Conservation (phyloP, 2,329 filamentous ascomycete species). For the Aspergillus sp. region DNA sequence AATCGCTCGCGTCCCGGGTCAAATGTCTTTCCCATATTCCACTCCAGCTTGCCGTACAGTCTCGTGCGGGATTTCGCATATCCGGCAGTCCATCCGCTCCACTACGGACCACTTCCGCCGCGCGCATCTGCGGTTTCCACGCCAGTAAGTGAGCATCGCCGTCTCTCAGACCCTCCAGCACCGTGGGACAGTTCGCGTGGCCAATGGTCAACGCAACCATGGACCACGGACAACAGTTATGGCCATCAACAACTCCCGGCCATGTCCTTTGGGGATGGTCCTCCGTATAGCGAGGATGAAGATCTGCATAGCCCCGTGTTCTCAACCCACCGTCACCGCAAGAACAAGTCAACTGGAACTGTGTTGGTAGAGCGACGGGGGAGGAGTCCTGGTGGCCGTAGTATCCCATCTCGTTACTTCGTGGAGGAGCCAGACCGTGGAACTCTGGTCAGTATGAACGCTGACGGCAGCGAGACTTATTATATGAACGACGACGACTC, state of each 20-base stretch:
- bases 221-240: constrained; percentile 42
- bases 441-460: constrained; percentile 58
- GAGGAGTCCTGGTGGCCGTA: constrained; percentile 35
- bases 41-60: constrained; percentile 80
- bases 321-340: constrained; percentile 74
- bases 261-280: constrained; percentile 77
- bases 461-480: constrained; percentile 65
- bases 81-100: constrained; percentile 68
- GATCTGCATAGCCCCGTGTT: constrained; percentile 85
- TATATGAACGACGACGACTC: constrained; percentile 62
- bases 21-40: constrained; percentile 72
- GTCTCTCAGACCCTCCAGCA: constrained; percentile 69
- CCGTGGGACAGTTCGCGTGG: constrained; percentile 63
- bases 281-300: constrained; percentile 91
- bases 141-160: constrained; percentile 67
- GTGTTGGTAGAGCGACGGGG: constrained; percentile 37
- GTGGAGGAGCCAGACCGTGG: constrained; percentile 53
- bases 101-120: constrained; percentile 85
- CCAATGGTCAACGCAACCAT: constrained; percentile 47
- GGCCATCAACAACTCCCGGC: constrained; percentile 66
- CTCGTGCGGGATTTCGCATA: constrained; percentile 95
- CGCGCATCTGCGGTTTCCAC: constrained; percentile 69
- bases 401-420: constrained; percentile 29
- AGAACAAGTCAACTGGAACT: constrained; percentile 60
- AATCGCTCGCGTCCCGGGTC: constrained; percentile 68